These are phyloP conservation scores for Nannizziopsis arthrosporioides DNA, from an alignment of 2,329 filamentous ascomycete species.

Conservation along the genomic window DNA sequence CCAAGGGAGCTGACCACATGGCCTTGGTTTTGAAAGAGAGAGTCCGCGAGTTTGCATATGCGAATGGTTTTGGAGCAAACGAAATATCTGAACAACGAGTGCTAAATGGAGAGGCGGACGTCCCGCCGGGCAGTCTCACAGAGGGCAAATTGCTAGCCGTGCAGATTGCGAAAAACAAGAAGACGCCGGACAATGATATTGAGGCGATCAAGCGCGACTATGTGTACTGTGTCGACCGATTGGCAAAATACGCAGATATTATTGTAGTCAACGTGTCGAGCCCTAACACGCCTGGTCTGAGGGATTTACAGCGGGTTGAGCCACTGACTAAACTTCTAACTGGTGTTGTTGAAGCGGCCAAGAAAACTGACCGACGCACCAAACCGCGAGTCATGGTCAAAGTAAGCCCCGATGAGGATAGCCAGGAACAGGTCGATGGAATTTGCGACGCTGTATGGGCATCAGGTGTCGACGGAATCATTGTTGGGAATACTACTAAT, in stretches of 20 bases:
- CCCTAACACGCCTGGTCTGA: constrained; percentile 85
- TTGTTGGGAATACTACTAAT: constrained; percentile 96
- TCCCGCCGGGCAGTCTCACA: constrained; percentile 70
- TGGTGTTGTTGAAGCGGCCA: constrained; percentile 71
- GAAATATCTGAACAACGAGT: constrained; percentile 58
- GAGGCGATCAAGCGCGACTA: constrained; percentile 69
- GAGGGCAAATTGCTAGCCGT: constrained; percentile 71
- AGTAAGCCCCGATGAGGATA: constrained; percentile 90
- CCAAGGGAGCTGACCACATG: constrained; percentile 75
- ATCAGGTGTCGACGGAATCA: constrained; percentile 85
- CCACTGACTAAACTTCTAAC: constrained; percentile 69
- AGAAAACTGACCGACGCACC: constrained; percentile 55
- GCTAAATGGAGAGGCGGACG: constrained; percentile 60
- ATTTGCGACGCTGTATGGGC: constrained; percentile 75
- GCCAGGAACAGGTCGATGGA: constrained; percentile 68
- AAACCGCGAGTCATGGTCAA: constrained; percentile 91
- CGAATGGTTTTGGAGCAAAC: constrained; percentile 52
- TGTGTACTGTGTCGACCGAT: constrained; percentile 71
- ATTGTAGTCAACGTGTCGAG: constrained; percentile 97
- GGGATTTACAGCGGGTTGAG: constrained; percentile 72
- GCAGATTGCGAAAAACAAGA: constrained; percentile 95
- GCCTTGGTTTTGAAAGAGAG: constrained; percentile 66
- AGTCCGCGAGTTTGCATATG: constrained; percentile 63
- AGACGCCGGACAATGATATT: constrained; percentile 73
- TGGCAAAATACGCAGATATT: constrained; percentile 84